A percentile compares a stretch with the other conserved stretches of the same genome.
These are phyloP conservation scores for Heterobasidion irregulare DNA, from an alignment of 1,284 basidiomycete genomes.

Conservation along the genomic window DNA sequence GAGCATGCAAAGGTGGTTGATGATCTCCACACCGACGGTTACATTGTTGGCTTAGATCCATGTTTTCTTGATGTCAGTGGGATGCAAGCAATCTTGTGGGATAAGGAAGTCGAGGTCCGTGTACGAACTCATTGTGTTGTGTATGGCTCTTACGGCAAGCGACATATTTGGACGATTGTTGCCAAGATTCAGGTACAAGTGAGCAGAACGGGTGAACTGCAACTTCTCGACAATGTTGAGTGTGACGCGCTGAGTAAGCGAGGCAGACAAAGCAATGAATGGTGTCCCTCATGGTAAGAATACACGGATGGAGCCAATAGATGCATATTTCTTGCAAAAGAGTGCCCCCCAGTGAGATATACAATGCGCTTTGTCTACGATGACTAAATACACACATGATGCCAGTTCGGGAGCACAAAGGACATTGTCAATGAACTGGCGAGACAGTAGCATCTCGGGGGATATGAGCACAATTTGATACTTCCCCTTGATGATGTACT, in stretches of 20 bases:
- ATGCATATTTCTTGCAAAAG: constrained; percentile 31
- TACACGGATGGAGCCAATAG: constrained; percentile 24
- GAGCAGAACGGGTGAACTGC: constrained; percentile 15
- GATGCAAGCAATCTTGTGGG: constrained; percentile 1
- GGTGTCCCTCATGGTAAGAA: constrained; percentile 25
- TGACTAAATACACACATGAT: constrained; percentile 18
- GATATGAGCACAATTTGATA: constrained; percentile 29
- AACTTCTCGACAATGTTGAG: constrained; percentile 24
- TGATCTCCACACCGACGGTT: constrained; percentile 11
- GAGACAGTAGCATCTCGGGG: constrained; percentile 29
- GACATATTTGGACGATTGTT: constrained; percentile 32
- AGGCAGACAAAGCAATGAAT: constrained; percentile 30
- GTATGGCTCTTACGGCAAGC: constrained; percentile 26
- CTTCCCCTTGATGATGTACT: constrained; percentile 22
- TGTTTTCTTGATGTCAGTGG: constrained; percentile 11
- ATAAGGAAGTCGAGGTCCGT: constrained; percentile 30
- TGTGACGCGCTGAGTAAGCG: constrained; percentile 23
- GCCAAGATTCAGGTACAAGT: constrained; percentile 19
- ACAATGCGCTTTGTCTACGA: constrained; percentile 32
- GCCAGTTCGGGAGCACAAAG: constrained; percentile 22
- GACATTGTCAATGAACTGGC: constrained; percentile 22
- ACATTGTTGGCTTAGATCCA: constrained; percentile 17
- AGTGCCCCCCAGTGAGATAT: constrained; percentile 31
- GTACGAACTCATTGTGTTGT: constrained; percentile 26
- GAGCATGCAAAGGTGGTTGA: constrained; percentile 10